These are phyloP conservation scores for Tetrapisispora namnaoensis DNA, from an alignment of 805 yeast genomes.

Conservation along the genomic window DNA sequence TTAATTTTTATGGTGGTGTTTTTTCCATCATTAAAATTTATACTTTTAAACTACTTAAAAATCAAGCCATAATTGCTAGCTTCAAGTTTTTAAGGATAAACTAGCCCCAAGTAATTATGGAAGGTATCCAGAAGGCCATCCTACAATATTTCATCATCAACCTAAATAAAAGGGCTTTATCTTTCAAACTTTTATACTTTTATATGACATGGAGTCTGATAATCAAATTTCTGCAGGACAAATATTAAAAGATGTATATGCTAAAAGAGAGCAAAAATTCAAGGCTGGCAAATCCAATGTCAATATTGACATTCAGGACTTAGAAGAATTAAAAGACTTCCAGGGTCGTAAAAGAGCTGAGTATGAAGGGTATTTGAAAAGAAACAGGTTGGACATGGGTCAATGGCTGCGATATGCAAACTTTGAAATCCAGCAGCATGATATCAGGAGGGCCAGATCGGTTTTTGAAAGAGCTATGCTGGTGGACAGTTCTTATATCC, in stretches of 20 bases:
- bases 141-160: neutral
- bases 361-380: conserved; percentile 76
- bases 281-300: conserved; percentile 12
- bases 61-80: too few species aligned
- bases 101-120: too few species aligned
- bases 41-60: too few species aligned
- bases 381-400: conserved; percentile 70
- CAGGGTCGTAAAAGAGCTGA: conserved; percentile 73
- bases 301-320: conserved; percentile 46
- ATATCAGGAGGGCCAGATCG: conserved; percentile 70
- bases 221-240: conserved; percentile 58
- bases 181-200: too few species aligned
- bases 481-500: conserved; percentile 64
- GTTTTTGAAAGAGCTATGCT: conserved; percentile 80
- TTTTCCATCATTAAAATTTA: too few species aligned
- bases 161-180: too few species aligned
- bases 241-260: conserved; percentile 53
- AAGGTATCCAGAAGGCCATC: too few species aligned
- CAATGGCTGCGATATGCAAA: conserved; percentile 91
- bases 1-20: too few species aligned
- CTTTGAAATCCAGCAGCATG: conserved; percentile 77
- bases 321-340: conserved; percentile 68
- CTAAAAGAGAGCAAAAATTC: conserved; percentile 17
- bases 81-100: too few species aligned
- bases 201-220: neutral